Evolutionary conservation across 495 filamentous ascomycete species (phyloP), one percentile per base, ranked within the genome.

Genomic region (Chaetomidium leptoderma): DNA sequence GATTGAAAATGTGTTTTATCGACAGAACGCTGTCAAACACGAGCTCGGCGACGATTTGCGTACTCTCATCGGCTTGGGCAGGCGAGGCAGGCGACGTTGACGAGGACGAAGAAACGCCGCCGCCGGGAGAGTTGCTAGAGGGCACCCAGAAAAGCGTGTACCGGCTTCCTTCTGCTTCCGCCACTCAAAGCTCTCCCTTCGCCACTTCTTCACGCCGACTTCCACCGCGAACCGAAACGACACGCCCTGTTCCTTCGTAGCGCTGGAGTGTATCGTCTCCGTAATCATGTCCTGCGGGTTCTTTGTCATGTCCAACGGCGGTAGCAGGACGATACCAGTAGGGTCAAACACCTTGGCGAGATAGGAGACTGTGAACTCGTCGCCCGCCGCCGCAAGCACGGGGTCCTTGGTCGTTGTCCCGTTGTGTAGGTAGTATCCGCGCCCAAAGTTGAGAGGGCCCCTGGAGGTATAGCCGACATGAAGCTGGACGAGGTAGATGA

Each of bases 121-220:
- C 23, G 40, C n/a, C 26, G 13, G 32, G 23, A n/a, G 29, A 16
- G 42, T 0, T 6, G 40, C 5, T 10, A 23, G 19, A 27, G 4
- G 43, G 4, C 9, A 29, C 11, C n/a, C n/a, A n/a, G n/a, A n/a
- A n/a, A n/a, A 46, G 43, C 23, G 24, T 46, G 24, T 27, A 46
- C 26, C 43, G 43, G 16, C 13, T 46, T 7, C 16, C 13, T 7
- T 16, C 10, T n/a, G 3, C 16, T 54, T 57, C 39, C 53, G 11
- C 58, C 53, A 63, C 33, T 60, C 61, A 36, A 63, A 63, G 11
- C 37, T 51, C 27, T 63, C 58, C 11, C 61, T 33, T 17, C 14
- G 17, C 39, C 42, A 29, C 14, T 16, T 27, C 39, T 53, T 46
- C 3, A 45, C 37, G 6, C 56, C 56, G 5, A 59, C 48, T 13